Percentiles rank a stretch among this genome's conserved stretches.
Evolutionary conservation across 2,329 filamentous ascomycete species (phyloP).

Genomic region (Metarhizium album): DNA sequence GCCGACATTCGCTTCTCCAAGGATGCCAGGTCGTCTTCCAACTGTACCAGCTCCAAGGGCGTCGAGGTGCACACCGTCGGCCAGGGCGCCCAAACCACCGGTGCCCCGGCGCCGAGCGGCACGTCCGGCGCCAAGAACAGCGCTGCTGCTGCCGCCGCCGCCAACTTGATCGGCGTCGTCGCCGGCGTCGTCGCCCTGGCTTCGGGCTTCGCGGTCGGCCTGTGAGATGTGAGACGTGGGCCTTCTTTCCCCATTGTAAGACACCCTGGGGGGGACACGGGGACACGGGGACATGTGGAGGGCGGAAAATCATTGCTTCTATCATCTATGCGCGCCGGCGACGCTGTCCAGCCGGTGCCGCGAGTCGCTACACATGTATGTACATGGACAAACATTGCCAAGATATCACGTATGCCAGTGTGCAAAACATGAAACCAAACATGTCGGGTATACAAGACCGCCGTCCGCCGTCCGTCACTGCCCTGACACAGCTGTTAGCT

Average conservation of each 20-base stretch:
- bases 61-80: constrained; percentile 30
- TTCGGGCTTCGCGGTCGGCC: constrained; percentile 24
- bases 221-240: constrained; percentile 16
- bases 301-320: not conserved
- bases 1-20: constrained; percentile 60
- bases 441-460: constrained; percentile 2
- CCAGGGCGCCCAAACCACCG: constrained; percentile 18
- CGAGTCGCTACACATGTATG: not conserved
- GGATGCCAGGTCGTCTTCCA: constrained; percentile 32
- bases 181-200: constrained; percentile 28
- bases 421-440: too few species aligned
- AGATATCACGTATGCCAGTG: not conserved
- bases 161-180: constrained; percentile 20
- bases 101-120: not conserved
- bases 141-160: constrained; percentile 14
- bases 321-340: not conserved
- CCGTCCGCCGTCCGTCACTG: not conserved
- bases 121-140: constrained; percentile 5
- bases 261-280: not conserved
- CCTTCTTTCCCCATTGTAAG: too few species aligned
- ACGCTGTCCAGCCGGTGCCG: not conserved
- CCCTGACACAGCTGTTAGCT: not conserved
- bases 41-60: constrained; percentile 24
- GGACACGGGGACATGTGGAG: not conserved
- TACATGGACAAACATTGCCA: not conserved